Conservation (phyloP, 176 grass and related monocot genomes). For the Pontederia paniculata region DNA sequence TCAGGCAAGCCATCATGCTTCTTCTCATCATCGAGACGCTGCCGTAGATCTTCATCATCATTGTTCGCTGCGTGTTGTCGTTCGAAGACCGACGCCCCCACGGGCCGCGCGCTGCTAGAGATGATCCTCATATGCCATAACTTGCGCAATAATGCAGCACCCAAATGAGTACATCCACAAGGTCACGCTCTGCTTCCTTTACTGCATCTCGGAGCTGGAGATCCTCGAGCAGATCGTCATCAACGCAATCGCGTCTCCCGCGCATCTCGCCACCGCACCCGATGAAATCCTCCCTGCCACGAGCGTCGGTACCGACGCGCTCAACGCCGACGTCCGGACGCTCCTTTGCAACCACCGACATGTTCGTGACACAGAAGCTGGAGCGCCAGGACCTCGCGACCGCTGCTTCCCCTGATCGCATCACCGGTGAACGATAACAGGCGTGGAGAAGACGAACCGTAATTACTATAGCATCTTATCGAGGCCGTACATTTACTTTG, state of each 20-base stretch:
- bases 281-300: too few species aligned
- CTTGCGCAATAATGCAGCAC: constrained; percentile 70
- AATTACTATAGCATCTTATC: too few species aligned
- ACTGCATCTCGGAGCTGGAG: constrained; percentile 55
- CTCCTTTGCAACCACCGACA: too few species aligned
- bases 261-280: constrained; percentile 50
- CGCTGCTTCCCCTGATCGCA: too few species aligned
- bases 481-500: too few species aligned
- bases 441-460: too few species aligned
- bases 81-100: constrained; percentile 16
- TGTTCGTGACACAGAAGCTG: too few species aligned
- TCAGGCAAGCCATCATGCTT: background rate
- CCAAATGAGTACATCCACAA: constrained; percentile 81
- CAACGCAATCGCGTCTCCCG: constrained; percentile 51
- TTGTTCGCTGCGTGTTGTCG: constrained; percentile 16
- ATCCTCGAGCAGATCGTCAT: constrained; percentile 68
- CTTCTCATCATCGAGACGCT: constrained; percentile 8
- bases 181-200: constrained; percentile 55
- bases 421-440: too few species aligned
- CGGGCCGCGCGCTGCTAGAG: constrained; percentile 52
- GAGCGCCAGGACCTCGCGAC: too few species aligned
- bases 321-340: too few species aligned
- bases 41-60: constrained; percentile 17
- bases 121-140: constrained; percentile 98
- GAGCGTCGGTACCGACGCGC: too few species aligned